Percentiles rank a stretch among this genome's conserved stretches.
Evolutionary conservation across 164 flowering plant species (phyloP).

Genomic region (Magnolia sinica): DNA sequence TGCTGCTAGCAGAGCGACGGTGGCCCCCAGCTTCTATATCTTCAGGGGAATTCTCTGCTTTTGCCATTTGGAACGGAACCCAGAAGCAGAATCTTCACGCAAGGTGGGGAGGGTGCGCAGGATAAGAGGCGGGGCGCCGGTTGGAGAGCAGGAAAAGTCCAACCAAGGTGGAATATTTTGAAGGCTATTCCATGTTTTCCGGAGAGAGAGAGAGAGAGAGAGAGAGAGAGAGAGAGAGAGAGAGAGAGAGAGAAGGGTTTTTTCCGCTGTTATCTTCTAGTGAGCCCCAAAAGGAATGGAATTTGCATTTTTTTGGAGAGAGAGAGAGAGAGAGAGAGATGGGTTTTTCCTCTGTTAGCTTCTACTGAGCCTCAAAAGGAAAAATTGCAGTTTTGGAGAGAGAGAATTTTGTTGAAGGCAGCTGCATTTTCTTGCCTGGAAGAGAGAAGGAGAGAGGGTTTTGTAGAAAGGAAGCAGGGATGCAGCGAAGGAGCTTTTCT

Average conservation of each 20-base stretch:
- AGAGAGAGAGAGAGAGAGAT: neutral
- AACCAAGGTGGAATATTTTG: neutral
- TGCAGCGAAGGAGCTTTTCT: no score
- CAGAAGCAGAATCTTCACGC: slow-evolving; percentile 3
- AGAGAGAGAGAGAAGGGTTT: neutral
- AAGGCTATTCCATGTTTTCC: neutral
- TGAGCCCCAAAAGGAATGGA: no score
- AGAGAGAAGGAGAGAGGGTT: no score
- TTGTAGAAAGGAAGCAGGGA: no score
- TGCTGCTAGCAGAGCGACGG: slow-evolving; percentile 5
- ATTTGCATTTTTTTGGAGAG: neutral
- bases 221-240: neutral
- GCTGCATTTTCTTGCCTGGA: neutral
- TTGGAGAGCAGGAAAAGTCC: neutral
- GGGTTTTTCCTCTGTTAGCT: neutral
- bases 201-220: neutral
- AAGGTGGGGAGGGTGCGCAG: neutral
- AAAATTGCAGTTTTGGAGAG: neutral
- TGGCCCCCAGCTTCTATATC: slow-evolving; percentile 16
- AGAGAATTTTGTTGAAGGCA: neutral
- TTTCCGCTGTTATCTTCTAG: no score
- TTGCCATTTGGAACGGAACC: slow-evolving; percentile 25
- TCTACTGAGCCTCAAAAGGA: neutral
- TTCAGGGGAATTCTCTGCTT: slow-evolving; percentile 29
- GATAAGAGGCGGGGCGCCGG: neutral